Evolutionary conservation across 495 filamentous ascomycete species (phyloP).

Genomic region (Friedmanniomyces endolithicus): DNA sequence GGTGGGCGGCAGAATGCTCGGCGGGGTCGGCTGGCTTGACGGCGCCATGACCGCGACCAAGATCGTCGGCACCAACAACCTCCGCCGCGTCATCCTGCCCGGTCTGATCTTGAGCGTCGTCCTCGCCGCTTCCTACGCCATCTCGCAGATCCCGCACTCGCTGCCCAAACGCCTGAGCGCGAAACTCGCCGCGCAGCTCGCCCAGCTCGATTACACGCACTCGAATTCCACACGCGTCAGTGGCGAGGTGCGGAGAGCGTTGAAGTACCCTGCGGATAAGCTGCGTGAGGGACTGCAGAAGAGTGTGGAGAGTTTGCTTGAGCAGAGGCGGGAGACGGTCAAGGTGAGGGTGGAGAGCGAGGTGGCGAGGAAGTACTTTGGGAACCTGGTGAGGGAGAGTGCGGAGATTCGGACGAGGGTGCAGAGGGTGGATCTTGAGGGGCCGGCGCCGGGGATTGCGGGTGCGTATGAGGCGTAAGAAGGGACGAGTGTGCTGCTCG

Average conservation of each 20-base stretch:
- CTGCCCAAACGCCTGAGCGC: conserved; percentile 74
- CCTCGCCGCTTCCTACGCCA: conserved; percentile 62
- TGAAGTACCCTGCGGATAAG: conserved; percentile 71
- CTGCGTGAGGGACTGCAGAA: conserved; percentile 67
- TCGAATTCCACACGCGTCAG: conserved; percentile 73
- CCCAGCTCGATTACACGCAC: conserved; percentile 81
- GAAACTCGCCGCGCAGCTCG: conserved; percentile 70
- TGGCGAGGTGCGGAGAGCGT: conserved; percentile 68
- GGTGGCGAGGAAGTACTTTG: conserved; percentile 45
- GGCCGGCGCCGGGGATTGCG: conserved; percentile 39
- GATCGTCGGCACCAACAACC: conserved; percentile 69
- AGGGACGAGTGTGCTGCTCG: background rate
- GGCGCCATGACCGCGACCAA: conserved; percentile 67
- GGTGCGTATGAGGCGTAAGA: conserved; percentile 1
- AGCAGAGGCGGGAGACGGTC: conserved; percentile 62
- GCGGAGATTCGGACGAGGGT: conserved; percentile 59
- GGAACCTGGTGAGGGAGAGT: conserved; percentile 68
- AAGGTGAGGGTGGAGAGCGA: conserved; percentile 37
- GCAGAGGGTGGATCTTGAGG: conserved; percentile 70
- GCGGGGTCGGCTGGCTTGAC: conserved; percentile 80
- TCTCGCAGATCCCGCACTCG: conserved; percentile 74
- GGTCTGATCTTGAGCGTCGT: conserved; percentile 57
- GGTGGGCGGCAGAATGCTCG: conserved; percentile 64
- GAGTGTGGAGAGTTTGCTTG: conserved; percentile 67
- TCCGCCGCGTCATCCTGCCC: conserved; percentile 71